Conservation (phyloP, 2,329 filamentous ascomycete genomes). For the Coniochaeta sp. region DNA sequence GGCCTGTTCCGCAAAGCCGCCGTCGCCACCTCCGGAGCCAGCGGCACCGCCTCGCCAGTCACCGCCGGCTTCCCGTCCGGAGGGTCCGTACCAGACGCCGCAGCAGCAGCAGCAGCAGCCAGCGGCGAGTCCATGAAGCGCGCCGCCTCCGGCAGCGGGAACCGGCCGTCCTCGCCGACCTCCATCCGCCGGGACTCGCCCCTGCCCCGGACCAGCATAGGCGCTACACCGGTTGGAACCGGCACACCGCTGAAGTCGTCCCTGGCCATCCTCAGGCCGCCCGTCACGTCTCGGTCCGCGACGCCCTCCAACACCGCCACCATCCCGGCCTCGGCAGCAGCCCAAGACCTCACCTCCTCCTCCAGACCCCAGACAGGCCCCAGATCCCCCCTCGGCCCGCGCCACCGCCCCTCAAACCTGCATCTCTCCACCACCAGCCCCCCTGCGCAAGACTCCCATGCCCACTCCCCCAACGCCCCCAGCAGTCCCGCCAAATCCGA, state of each 20-base stretch:
- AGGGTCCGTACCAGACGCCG: constrained; percentile 19
- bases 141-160: constrained; percentile 36
- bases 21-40: constrained; percentile 44
- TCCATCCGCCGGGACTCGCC: constrained; percentile 54
- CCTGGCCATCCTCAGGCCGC: constrained; percentile 17
- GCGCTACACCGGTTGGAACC: constrained; percentile 26
- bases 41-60: constrained; percentile 48
- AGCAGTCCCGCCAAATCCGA: constrained; percentile 34
- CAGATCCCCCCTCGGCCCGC: constrained; percentile 10
- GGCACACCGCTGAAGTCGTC: constrained; percentile 29
- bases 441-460: background rate
- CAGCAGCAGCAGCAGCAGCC: constrained; percentile 13
- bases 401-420: constrained; percentile 12
- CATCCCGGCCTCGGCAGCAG: constrained; percentile 16
- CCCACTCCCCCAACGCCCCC: background rate
- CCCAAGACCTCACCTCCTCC: constrained; percentile 4
- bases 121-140: constrained; percentile 42
- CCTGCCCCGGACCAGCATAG: constrained; percentile 38
- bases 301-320: constrained; percentile 34
- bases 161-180: constrained; percentile 42
- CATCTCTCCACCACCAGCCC: background rate
- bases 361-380: constrained; percentile 20
- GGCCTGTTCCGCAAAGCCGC: constrained; percentile 77
- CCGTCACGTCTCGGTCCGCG: background rate
- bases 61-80: constrained; percentile 34